These are phyloP conservation scores for Microbotryomycetes sp. DNA, from an alignment of 1,284 basidiomycete species.

Conservation along the genomic window DNA sequence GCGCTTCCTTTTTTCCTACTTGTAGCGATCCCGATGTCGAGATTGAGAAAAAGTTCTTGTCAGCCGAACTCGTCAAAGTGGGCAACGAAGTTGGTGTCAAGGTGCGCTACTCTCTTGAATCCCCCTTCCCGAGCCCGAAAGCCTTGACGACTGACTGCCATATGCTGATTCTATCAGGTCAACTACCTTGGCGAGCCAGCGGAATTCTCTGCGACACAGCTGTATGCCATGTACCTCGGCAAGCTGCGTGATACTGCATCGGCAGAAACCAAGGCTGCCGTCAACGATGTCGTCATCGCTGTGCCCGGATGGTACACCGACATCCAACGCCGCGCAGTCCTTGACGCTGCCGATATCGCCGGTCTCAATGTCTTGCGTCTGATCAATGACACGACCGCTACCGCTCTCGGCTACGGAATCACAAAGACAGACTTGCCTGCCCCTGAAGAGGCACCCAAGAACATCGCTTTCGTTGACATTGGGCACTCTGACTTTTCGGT, in stretches of 20 bases:
- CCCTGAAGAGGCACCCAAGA: constrained; percentile 64
- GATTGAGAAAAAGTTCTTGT: constrained; percentile 80
- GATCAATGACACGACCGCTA: constrained; percentile 89
- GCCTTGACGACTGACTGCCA: constrained; percentile 10
- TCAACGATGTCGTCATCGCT: constrained; percentile 85
- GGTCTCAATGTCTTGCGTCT: constrained; percentile 80
- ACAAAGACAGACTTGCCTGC: constrained; percentile 86
- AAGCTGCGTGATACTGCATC: constrained; percentile 79
- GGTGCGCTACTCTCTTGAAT: constrained; percentile 48
- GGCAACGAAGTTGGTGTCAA: constrained; percentile 71
- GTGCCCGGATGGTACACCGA: constrained; percentile 94
- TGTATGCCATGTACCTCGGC: constrained; percentile 75
- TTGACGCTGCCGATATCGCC: constrained; percentile 80
- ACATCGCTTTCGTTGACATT: constrained; percentile 86
- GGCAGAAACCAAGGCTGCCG: constrained; percentile 70
- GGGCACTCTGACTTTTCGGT: constrained; percentile 84
- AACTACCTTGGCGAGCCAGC: constrained; percentile 73
- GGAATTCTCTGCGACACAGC: constrained; percentile 73
- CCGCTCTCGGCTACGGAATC: constrained; percentile 90
- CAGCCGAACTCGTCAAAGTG: constrained; percentile 73
- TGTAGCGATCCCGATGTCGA: constrained; percentile 43
- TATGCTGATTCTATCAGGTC: constrained; percentile 50
- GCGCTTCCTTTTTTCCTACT: not conserved
- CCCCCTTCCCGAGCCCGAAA: no score
- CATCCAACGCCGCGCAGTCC: constrained; percentile 72